Conservation (phyloP, 371 early-diverging fungal genomes). For the Mucor piriformis region DNA sequence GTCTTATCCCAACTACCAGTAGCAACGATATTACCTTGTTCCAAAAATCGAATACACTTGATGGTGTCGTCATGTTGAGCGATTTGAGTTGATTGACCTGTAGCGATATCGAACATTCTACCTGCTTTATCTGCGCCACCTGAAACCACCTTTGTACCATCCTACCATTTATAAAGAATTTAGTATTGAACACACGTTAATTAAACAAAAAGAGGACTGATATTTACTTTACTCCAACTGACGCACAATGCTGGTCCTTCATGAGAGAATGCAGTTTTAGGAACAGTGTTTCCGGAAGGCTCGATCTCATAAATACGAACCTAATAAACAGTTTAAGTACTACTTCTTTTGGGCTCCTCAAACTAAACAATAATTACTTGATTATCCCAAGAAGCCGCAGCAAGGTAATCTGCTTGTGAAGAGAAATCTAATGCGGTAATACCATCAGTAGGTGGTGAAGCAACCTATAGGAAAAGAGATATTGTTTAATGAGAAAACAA, state of each 20-base stretch:
- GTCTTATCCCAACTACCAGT: conserved; percentile 97
- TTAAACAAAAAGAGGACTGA: not conserved
- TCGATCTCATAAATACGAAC: conserved; percentile 92
- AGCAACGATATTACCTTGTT: conserved; percentile 53
- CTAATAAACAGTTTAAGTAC: conserved; percentile 38
- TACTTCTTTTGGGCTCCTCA: too few species aligned
- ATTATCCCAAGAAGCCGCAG: conserved; percentile 93
- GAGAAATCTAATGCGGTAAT: conserved; percentile 82
- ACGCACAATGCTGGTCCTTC: conserved; percentile 84
- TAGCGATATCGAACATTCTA: conserved; percentile 76
- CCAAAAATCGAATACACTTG: conserved; percentile 73
- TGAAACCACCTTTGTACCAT: conserved; percentile 85
- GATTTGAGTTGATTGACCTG: conserved; percentile 78
- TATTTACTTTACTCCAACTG: conserved; percentile 84
- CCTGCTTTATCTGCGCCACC: conserved; percentile 89
- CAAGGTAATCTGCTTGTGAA: conserved; percentile 80
- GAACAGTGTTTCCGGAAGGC: conserved; percentile 67
- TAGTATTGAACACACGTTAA: not conserved
- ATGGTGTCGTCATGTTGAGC: conserved; percentile 87
- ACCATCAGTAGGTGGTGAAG: conserved; percentile 79
- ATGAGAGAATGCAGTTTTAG: conserved; percentile 81
- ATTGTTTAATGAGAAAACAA: not conserved
- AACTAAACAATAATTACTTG: conserved; percentile 50
- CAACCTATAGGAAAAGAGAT: conserved; percentile 47
- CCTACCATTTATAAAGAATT: conserved; percentile 49